Evolutionary conservation across 768 basidiomycete species (phyloP).

Genomic region (Boletus vermiculosoides): DNA sequence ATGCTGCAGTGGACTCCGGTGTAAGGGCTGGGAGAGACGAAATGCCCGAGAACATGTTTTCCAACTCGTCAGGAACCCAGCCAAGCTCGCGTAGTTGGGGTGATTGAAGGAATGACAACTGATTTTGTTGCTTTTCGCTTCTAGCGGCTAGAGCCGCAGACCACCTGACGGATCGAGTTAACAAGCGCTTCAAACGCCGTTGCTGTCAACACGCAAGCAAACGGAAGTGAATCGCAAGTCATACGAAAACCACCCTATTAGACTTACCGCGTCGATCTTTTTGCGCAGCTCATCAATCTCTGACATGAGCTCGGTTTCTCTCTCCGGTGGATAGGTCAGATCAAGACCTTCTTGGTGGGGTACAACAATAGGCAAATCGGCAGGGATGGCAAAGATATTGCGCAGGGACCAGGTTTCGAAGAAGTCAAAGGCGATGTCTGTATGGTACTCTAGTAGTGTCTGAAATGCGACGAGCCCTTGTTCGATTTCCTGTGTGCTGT

Average conservation of each 20-base stretch:
- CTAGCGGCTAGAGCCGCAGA: constrained; percentile 47
- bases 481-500: constrained; percentile 66
- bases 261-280: constrained; percentile 67
- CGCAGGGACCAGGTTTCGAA: constrained; percentile 88
- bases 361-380: constrained; percentile 65
- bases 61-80: constrained; percentile 40
- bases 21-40: constrained; percentile 49
- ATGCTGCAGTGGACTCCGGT: constrained; percentile 38
- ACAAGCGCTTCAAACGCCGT: constrained; percentile 59
- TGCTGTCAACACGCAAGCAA: constrained; percentile 42
- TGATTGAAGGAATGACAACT: constrained; percentile 44
- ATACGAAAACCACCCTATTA: background rate
- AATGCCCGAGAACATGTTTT: constrained; percentile 46
- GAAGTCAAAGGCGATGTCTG: constrained; percentile 88
- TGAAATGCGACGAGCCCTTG: constrained; percentile 85
- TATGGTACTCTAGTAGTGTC: constrained; percentile 83
- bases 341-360: constrained; percentile 76
- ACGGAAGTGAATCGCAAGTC: constrained; percentile 9
- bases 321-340: constrained; percentile 56
- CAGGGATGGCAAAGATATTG: constrained; percentile 80
- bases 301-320: constrained; percentile 58
- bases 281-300: constrained; percentile 67
- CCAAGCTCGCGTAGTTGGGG: constrained; percentile 40
- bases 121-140: constrained; percentile 43
- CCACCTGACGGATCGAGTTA: constrained; percentile 49